Conservation (phyloP, 1,284 basidiomycete species). For the Chalciporus sp. region DNA sequence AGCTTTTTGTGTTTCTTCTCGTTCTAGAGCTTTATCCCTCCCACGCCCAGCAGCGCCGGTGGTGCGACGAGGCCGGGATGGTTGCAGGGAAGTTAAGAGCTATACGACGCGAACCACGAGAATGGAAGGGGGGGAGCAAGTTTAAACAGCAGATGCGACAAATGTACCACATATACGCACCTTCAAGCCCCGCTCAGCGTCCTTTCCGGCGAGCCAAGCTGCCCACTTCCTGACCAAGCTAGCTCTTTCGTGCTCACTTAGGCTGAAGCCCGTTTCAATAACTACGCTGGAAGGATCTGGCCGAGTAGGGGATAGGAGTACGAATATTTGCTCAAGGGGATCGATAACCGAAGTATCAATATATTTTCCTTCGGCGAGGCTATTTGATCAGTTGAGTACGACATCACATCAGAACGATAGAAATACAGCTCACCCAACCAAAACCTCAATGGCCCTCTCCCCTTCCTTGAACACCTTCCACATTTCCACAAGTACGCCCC, state of each 20-base stretch:
- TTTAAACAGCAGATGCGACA: not conserved
- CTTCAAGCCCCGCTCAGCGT: slow-evolving; percentile 71
- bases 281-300: slow-evolving; percentile 10
- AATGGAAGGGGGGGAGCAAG: not conserved
- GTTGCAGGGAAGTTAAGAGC: slow-evolving; percentile 53
- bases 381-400: slow-evolving; percentile 31
- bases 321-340: slow-evolving; percentile 70
- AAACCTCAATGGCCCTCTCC: slow-evolving; percentile 34
- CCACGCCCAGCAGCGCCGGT: slow-evolving; percentile 29
- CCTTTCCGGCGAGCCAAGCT: slow-evolving; percentile 76
- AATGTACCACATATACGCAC: slow-evolving; percentile 41
- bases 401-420: too few relatives aligned
- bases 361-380: slow-evolving; percentile 73
- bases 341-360: slow-evolving; percentile 60
- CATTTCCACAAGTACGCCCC: slow-evolving; percentile 31
- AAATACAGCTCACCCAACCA: slow-evolving; percentile 62
- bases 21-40: slow-evolving; percentile 27
- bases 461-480: slow-evolving; percentile 26
- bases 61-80: slow-evolving; percentile 18
- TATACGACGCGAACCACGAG: slow-evolving; percentile 24
- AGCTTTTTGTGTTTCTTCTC: slow-evolving; percentile 21
- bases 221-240: slow-evolving; percentile 72
- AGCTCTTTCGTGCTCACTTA: slow-evolving; percentile 53
- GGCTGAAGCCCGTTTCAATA: not conserved
- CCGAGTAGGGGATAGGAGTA: slow-evolving; percentile 46